These are phyloP conservation scores for Termitomyces titanicus DNA, from an alignment of 768 basidiomycete genomes.

Conservation along the genomic window DNA sequence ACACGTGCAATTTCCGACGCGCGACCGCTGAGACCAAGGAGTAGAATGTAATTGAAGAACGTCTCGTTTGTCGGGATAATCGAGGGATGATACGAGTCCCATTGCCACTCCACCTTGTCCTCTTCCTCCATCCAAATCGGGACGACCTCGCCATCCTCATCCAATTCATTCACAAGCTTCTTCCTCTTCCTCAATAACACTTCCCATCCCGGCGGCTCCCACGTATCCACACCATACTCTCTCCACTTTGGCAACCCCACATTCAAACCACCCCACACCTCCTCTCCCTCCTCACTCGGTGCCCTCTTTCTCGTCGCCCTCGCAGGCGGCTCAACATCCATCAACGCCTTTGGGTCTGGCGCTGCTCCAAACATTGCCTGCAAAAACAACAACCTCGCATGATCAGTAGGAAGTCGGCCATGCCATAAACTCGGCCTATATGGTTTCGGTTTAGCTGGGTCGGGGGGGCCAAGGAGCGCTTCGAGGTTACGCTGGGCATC, in stretches of 20 bases:
- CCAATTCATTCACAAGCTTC: not conserved
- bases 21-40: constrained; percentile 8
- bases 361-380: constrained; percentile 55
- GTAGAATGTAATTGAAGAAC: constrained; percentile 9
- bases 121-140: constrained; percentile 5
- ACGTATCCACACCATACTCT: constrained; percentile 5
- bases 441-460: constrained; percentile 1
- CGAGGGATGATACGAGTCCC: constrained; percentile 10
- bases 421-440: constrained; percentile 20
- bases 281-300: not conserved
- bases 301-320: constrained; percentile 2
- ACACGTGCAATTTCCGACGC: constrained; percentile 11
- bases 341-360: constrained; percentile 19
- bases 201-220: constrained; percentile 4
- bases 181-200: constrained; percentile 3
- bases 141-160: not conserved
- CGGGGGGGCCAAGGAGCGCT: not conserved
- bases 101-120: not conserved
- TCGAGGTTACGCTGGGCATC: not conserved
- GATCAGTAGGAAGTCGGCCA: constrained; percentile 13
- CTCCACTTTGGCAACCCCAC: constrained; percentile 10
- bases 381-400: constrained; percentile 39
- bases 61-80: constrained; percentile 5
- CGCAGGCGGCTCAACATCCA: constrained; percentile 30
- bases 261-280: constrained; percentile 4